Conservation (phyloP, 106 monocot species). For the Phalaenopsis aphrodite region DNA sequence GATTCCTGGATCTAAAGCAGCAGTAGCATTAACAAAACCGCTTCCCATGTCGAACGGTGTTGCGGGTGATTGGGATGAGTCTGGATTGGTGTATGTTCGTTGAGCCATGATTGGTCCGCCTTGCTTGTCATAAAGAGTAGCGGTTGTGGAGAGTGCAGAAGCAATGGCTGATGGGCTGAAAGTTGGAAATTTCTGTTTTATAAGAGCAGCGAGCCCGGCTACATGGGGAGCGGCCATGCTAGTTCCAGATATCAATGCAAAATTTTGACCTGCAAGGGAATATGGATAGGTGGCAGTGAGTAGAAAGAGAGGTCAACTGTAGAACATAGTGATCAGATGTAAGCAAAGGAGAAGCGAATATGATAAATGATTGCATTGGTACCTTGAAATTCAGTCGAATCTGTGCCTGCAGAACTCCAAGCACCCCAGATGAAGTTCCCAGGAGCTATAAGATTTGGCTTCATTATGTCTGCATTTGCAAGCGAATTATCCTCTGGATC, state of each 20-base stretch:
- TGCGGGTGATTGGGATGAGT: slow-evolving; percentile 64
- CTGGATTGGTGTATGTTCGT: slow-evolving; percentile 55
- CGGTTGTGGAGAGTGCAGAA: slow-evolving; percentile 84
- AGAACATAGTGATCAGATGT: not conserved
- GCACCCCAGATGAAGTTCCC: slow-evolving; percentile 94
- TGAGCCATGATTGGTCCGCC: slow-evolving; percentile 92
- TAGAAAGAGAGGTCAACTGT: not conserved
- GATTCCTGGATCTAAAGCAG: slow-evolving; percentile 81
- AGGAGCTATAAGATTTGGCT: slow-evolving; percentile 95
- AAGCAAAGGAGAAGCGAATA: not conserved
- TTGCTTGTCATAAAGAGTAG: slow-evolving; percentile 54
- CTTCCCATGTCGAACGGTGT: slow-evolving; percentile 98
- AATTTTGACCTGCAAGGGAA: slow-evolving; percentile 58
- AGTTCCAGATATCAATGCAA: slow-evolving; percentile 94
- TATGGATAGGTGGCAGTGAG: not conserved
- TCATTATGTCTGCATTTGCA: slow-evolving; percentile 87
- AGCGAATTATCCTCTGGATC: slow-evolving; percentile 83
- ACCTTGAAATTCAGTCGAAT: slow-evolving; percentile 89
- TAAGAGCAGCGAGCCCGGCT: slow-evolving; percentile 86
- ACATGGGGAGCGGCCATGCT: slow-evolving; percentile 99
- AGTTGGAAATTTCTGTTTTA: slow-evolving; percentile 83
- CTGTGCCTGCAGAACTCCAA: slow-evolving; percentile 79
- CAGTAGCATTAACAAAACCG: slow-evolving; percentile 91
- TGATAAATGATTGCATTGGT: slow-evolving; percentile 4
- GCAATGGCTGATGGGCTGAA: slow-evolving; percentile 82